Evolutionary conservation across 108 stramenopile genomes (phyloP), one percentile per base, ranked within the genome.

Genomic region (Skeletonema potamos): DNA sequence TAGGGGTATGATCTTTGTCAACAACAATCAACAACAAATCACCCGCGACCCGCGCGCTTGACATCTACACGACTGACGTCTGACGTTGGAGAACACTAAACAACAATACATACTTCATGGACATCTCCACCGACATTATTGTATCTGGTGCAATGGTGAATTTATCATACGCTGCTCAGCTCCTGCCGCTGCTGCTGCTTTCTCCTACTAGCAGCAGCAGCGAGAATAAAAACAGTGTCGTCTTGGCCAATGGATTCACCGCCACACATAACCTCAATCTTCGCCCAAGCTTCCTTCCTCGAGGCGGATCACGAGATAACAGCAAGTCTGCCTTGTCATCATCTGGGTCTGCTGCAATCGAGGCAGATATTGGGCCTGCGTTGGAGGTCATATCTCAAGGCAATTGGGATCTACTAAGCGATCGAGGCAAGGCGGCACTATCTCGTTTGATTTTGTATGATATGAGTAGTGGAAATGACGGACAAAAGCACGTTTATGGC

Each of bases 401-500:
- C 30, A 94, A 94, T 70, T 81, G 83, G 72, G 82, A 82, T 12
- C 37, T 94, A 2, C 72, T 94, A 34, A 86, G 85, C 60, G 80
- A 81, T 34, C 78, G 93, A 15, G 90, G 88, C 15, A 81, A 77
- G 68, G 63, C 70, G 8, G 87, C 93, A 9, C 43, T 94, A 24
- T 59, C 68, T 36, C 83, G 74, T 48, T 61, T 94, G 20, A 85
- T 90, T 27, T 72, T 77, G 33, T 73, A 67, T 34, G 92, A 93
- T 68, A 27, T 62, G 51, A 30, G 72, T 17, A 58, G 36, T 1
- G 76, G 68, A 27, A 27, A 63, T 12, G 37, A 75, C 24, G 75
- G 63, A 0, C 94, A 96, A 70, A 66, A 7, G n/a, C 96, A 95
- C 77, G 85, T 97, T 11, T 96, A 96, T 62, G 85, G 70, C n/a